Base-by-base conservation (phyloP, 331 rosid genomes). In the Quercus phellos region DNA sequence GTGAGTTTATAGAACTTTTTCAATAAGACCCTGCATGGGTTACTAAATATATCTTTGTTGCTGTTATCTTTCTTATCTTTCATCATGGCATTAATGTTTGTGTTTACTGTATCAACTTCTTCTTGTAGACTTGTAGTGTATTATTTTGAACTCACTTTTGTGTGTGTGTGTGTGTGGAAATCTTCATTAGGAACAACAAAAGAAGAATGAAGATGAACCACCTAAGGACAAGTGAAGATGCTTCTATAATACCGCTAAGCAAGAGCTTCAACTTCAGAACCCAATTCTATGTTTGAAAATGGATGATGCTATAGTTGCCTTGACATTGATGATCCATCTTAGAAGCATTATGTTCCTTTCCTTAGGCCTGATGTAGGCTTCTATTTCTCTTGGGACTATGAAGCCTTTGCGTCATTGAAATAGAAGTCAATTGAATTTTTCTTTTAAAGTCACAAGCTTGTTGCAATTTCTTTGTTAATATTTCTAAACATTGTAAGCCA, bases 361-460 rank as follows among this genome's bases (percentile, higher is more conserved):
- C 42, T 61, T n/a, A 61, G 69, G 30, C 11, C 55, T 35, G 42
- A 43, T 50, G 67, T 29, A 81, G 53, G 60, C 50, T 54, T 75
- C 6, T 64, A n/a, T 66, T 19, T 72, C 53, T 76, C n/a, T 27
- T 12, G 51, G 63, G 59, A 46, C 55, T 71, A 75, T 46, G 6
- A 27, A 70, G 16, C 70, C 4, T 24, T 24, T 51, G 11, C 51
- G 0, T 24, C 17, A 14, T 61, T 16, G 38, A 26, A 27, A 61
- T 13, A 26, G 68, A 61, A 61, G 68, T 26, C 30, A 3, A 13
- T 12, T 19, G 50, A 35, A 38, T 5, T 63, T 79, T 18, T 22
- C 59, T 43, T 24, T 17, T 67, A 53, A 32, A 51, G 24, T 79
- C 77, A 71, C 66, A 24, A 4, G 61, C 69, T 68, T 72, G 61